A percentile compares a stretch with the other conserved stretches of the same genome.
phyloP scores from a whole-genome alignment of 2,329 filamentous ascomycete species.

The Chaetomiaceae sp. region DNA sequence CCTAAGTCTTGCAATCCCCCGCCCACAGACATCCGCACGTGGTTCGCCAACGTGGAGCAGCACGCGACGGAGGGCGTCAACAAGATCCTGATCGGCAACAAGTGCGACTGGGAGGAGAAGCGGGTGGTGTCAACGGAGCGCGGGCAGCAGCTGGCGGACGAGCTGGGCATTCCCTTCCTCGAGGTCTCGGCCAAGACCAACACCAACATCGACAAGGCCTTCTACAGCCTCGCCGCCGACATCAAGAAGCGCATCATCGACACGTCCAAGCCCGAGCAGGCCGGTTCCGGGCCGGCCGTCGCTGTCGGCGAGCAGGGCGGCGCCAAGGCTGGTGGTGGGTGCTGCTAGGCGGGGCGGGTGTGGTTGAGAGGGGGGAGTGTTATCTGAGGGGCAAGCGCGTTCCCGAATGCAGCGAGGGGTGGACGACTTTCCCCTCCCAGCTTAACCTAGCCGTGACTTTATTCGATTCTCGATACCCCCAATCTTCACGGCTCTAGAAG shows the following conservation, averaged over 20 bases:
- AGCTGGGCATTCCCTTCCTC: constrained; percentile 95
- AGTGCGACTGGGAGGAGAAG: constrained; percentile 99
- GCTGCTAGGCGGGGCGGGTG: constrained; percentile 55
- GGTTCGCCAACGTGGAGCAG: constrained; percentile 98
- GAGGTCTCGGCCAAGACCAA: constrained; percentile 98
- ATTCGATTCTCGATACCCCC: no score
- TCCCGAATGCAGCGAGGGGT: no score
- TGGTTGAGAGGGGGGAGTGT: background rate
- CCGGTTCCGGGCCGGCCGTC: constrained; percentile 43
- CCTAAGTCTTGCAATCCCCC: no score
- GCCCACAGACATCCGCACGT: constrained; percentile 96
- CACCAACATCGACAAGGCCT: constrained; percentile 99
- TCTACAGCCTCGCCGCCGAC: constrained; percentile 88
- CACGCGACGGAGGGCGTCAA: constrained; percentile 98
- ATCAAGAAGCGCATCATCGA: constrained; percentile 99
- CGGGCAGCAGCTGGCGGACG: constrained; percentile 87
- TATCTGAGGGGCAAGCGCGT: background rate
- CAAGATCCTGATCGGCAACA: constrained; percentile 99
- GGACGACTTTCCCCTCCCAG: no score
- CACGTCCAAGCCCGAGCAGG: constrained; percentile 70
- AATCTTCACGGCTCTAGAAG: no score
- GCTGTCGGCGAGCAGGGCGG: constrained; percentile 61
- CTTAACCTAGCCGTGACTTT: no score
- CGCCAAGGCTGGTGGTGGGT: constrained; percentile 59
- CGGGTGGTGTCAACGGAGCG: constrained; percentile 87